These are phyloP conservation scores for Boletellus ananas DNA, from an alignment of 768 basidiomycete genomes.

Conservation along the genomic window DNA sequence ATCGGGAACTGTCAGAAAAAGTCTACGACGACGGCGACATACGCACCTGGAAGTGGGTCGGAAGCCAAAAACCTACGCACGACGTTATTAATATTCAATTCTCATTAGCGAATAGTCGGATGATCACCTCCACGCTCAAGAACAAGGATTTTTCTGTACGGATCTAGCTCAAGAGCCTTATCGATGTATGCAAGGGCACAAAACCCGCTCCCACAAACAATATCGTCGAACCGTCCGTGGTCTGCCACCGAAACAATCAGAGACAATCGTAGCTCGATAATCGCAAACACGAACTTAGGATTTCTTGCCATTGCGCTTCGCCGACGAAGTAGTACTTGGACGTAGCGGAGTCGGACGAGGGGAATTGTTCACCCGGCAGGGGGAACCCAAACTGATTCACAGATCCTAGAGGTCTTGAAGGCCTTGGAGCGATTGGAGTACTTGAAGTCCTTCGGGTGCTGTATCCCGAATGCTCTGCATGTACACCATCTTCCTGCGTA, in stretches of 20 bases:
- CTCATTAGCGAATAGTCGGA: not conserved
- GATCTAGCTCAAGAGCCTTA: conserved; percentile 10
- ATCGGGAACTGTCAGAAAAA: not conserved
- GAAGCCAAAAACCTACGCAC: conserved; percentile 4
- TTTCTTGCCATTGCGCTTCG: conserved; percentile 1
- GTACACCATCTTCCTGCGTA: too few relatives aligned
- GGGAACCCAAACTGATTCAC: conserved; percentile 9
- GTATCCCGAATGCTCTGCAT: too few relatives aligned
- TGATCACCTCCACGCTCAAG: conserved; percentile 11
- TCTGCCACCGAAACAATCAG: not conserved
- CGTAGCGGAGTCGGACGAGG: conserved; percentile 1
- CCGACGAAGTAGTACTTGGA: conserved; percentile 6
- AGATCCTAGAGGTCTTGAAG: not conserved
- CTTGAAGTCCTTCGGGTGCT: too few relatives aligned
- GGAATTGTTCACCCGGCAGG: not conserved
- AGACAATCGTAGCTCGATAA: too few relatives aligned
- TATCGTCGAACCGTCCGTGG: conserved; percentile 7
- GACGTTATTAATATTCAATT: not conserved
- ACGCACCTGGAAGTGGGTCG: conserved; percentile 8
- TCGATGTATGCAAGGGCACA: conserved; percentile 20
- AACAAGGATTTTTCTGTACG: conserved; percentile 13
- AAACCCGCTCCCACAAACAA: conserved; percentile 8
- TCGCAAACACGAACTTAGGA: not conserved
- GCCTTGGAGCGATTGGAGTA: too few relatives aligned
- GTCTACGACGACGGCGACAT: too few relatives aligned